phyloP scores from a whole-genome alignment of 768 basidiomycete species.

The Albatrellus ellisii region DNA sequence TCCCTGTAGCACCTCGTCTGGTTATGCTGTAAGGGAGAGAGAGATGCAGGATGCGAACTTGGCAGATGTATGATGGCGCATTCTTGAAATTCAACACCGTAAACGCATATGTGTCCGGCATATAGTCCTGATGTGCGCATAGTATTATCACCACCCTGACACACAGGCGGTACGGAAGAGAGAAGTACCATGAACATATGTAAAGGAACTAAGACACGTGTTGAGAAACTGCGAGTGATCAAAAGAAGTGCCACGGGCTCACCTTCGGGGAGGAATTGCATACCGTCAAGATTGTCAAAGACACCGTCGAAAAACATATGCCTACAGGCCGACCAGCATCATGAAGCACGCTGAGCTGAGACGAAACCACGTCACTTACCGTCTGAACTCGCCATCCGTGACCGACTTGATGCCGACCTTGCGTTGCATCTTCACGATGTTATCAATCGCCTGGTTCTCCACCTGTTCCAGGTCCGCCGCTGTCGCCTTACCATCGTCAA shows the following conservation, averaged over 20 bases:
- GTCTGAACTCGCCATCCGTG: slow-evolving; percentile 44
- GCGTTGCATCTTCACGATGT: slow-evolving; percentile 40
- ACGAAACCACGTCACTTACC: slow-evolving; percentile 13
- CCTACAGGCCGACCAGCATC: slow-evolving; percentile 19
- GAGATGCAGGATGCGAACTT: slow-evolving; percentile 4
- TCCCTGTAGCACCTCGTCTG: slow-evolving; percentile 22
- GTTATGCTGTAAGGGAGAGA: neutral
- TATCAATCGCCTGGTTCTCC: slow-evolving; percentile 41
- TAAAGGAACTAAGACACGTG: neutral
- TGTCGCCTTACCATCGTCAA: slow-evolving; percentile 29
- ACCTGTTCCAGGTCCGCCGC: slow-evolving; percentile 29
- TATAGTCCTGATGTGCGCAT: slow-evolving; percentile 17
- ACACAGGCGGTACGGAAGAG: neutral
- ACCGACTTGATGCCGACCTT: slow-evolving; percentile 43
- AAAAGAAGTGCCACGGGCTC: too few species aligned
- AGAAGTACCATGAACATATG: neutral
- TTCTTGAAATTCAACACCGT: slow-evolving; percentile 21
- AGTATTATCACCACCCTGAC: neutral
- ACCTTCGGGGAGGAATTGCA: slow-evolving; percentile 18
- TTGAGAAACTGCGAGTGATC: neutral
- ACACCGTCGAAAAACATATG: slow-evolving; percentile 51
- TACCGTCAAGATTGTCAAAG: slow-evolving; percentile 53
- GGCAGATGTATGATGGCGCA: slow-evolving; percentile 19
- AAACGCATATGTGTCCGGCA: slow-evolving; percentile 23
- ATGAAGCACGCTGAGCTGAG: neutral